A percentile compares a stretch with the other conserved stretches of the same genome.
Evolutionary conservation across 129 eudicot species (phyloP).

Genomic region (Flaveria bidentis): DNA sequence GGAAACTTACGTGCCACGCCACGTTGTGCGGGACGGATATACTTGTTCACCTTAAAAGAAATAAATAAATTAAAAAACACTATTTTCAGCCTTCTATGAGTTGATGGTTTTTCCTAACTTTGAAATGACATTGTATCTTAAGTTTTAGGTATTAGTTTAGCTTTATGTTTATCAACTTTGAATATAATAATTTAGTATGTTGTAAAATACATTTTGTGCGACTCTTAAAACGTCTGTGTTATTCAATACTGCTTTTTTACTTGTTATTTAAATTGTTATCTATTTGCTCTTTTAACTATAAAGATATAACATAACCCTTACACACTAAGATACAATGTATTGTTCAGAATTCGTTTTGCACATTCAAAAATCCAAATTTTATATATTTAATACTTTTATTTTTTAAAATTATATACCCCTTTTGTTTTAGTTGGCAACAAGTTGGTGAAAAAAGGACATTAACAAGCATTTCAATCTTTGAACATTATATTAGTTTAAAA

Average conservation of each 20-base stretch:
- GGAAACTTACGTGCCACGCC: too few species aligned
- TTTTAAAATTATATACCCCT: constrained; percentile 24
- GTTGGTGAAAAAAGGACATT: constrained; percentile 43
- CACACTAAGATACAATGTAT: neutral
- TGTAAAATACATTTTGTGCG: neutral
- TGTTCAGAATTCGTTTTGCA: neutral
- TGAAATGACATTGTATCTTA: neutral
- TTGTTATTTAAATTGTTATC: neutral
- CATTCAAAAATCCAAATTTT: neutral
- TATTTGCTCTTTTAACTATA: neutral
- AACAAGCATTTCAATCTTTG: constrained; percentile 49
- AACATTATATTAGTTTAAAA: constrained; percentile 51
- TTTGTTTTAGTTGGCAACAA: constrained; percentile 27
- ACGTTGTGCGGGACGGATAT: too few species aligned
- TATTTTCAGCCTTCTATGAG: too few species aligned
- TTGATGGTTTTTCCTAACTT: too few species aligned
- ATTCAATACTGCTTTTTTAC: too few species aligned
- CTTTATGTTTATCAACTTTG: too few species aligned
- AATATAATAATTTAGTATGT: too few species aligned
- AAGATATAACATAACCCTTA: neutral
- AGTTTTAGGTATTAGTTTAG: neutral
- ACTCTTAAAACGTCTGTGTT: too few species aligned
- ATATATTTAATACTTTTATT: neutral
- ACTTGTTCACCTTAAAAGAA: too few species aligned
- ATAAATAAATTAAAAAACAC: too few species aligned